Conservation (phyloP, 2,329 filamentous ascomycete genomes). For the Mariannaea sp. region DNA sequence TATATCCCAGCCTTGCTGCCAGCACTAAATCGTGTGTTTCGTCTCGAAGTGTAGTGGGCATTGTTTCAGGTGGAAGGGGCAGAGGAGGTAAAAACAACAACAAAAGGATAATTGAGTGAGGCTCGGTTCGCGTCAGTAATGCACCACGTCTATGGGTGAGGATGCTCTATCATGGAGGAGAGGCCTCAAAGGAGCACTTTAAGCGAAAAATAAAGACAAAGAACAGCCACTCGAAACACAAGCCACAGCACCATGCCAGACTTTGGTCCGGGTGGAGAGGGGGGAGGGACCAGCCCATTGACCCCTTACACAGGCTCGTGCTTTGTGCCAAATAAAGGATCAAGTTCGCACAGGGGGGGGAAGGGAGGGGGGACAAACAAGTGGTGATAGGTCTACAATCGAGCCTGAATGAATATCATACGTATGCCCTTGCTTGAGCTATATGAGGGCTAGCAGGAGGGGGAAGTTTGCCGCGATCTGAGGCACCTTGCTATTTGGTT, state of each 20-base stretch:
- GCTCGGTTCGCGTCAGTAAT: too few species aligned
- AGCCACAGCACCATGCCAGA: neutral
- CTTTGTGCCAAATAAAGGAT: too few species aligned
- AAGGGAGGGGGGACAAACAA: neutral
- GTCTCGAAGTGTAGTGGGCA: constrained; percentile 6
- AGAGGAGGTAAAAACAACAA: neutral
- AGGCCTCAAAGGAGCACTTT: neutral
- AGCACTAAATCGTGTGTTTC: constrained; percentile 4
- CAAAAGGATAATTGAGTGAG: neutral
- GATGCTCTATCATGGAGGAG: neutral
- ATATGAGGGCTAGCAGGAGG: too few species aligned
- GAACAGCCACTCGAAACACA: neutral
- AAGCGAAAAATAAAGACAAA: neutral
- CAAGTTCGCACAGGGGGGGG: too few species aligned
- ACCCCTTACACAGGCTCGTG: too few species aligned
- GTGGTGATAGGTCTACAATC: neutral
- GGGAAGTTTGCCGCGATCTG: too few species aligned
- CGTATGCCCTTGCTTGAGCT: neutral
- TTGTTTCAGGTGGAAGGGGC: constrained; percentile 16
- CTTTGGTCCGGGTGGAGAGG: too few species aligned
- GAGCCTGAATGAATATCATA: neutral
- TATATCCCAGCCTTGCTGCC: neutral
- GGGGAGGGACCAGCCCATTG: too few species aligned
- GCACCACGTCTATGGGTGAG: too few species aligned
- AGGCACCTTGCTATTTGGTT: too few species aligned